Percentiles rank a stretch among this genome's conserved stretches.
Evolutionary conservation across 345 rosid species (phyloP).

Genomic region (Anastatica hierochuntica): DNA sequence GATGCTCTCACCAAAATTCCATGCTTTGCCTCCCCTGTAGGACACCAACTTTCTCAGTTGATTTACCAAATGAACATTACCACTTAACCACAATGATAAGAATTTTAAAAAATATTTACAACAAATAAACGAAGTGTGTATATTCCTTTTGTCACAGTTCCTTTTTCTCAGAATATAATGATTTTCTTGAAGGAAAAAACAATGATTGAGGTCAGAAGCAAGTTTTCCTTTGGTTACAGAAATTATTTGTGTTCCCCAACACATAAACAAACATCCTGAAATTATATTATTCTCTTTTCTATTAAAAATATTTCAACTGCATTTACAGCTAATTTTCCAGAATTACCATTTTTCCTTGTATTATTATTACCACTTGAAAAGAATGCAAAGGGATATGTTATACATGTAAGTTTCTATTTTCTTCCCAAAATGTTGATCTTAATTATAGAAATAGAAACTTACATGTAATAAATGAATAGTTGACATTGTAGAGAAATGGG

Average conservation of each 20-base stretch:
- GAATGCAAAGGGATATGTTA: too few species aligned
- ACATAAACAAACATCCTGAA: slow-evolving; percentile 20
- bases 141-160: slow-evolving; percentile 14
- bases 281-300: slow-evolving; percentile 6
- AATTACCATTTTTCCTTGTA: not conserved
- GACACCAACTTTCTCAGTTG: slow-evolving; percentile 26
- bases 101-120: not conserved
- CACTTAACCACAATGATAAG: slow-evolving; percentile 9
- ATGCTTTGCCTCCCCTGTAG: slow-evolving; percentile 29
- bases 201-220: slow-evolving; percentile 26
- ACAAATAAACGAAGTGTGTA: not conserved
- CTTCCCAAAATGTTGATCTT: too few species aligned
- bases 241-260: slow-evolving; percentile 27
- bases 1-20: slow-evolving; percentile 21
- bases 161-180: slow-evolving; percentile 20
- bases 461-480: too few species aligned
- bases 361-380: too few species aligned
- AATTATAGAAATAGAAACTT: too few species aligned
- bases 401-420: too few species aligned
- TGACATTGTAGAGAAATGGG: too few species aligned
- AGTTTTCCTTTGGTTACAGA: slow-evolving; percentile 21
- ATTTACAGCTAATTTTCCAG: slow-evolving; percentile 14
- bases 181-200: slow-evolving; percentile 11
- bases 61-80: slow-evolving; percentile 22
- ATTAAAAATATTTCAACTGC: not conserved